phyloP scores from a whole-genome alignment of 2,329 filamentous ascomycete species.

The Cercospora citrullina region DNA sequence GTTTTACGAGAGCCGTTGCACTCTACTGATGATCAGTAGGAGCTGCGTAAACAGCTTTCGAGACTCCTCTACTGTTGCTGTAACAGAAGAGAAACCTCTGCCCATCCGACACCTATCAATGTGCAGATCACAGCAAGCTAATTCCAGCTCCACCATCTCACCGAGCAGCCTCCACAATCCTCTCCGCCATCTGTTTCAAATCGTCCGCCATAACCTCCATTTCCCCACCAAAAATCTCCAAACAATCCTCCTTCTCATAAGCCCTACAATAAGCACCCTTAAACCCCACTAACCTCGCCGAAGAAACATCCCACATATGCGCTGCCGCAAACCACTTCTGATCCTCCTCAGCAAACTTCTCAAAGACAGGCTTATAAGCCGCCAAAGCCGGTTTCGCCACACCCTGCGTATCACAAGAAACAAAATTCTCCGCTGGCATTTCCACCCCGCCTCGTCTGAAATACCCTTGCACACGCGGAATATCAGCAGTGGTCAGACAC shows the following conservation, averaged over 20 bases:
- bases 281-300: constrained; percentile 39
- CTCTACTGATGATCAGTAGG: neutral
- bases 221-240: constrained; percentile 51
- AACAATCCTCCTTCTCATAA: constrained; percentile 54
- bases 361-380: constrained; percentile 50
- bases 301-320: constrained; percentile 59
- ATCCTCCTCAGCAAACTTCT: constrained; percentile 43
- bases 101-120: neutral
- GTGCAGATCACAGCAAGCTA: neutral
- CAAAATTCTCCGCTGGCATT: constrained; percentile 53
- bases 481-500: constrained; percentile 56
- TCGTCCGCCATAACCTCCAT: constrained; percentile 55
- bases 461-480: constrained; percentile 53
- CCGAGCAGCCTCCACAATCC: constrained; percentile 20
- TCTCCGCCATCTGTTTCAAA: constrained; percentile 52
- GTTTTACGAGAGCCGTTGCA: neutral
- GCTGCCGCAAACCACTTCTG: constrained; percentile 59
- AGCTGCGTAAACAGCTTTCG: neutral
- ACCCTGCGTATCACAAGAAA: constrained; percentile 52
- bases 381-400: constrained; percentile 54
- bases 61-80: neutral
- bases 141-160: neutral
- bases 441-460: constrained; percentile 52
- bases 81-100: neutral
- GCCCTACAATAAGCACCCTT: constrained; percentile 56